Conservation (phyloP, 2,329 filamentous ascomycete species). For the Talaromyces atroroseus region DNA sequence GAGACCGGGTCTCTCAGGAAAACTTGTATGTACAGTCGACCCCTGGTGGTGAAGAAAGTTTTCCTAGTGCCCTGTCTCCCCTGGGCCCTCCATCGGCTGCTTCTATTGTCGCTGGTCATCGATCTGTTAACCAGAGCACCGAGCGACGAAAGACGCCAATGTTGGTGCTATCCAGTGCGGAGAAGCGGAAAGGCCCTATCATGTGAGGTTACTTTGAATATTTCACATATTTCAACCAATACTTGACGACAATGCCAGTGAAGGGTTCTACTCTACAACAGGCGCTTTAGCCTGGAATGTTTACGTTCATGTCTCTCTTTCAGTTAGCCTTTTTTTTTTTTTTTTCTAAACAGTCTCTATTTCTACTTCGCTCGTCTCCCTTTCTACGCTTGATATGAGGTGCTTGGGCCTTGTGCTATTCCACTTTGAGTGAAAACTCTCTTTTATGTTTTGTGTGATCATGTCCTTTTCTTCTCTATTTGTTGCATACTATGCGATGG, state of each 20-base stretch:
- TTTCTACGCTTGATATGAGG: neutral
- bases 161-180: conserved; percentile 79
- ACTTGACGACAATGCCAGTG: neutral
- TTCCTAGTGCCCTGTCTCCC: conserved; percentile 36
- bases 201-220: conserved; percentile 25
- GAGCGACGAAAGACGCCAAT: conserved; percentile 76
- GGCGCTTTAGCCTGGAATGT: conserved; percentile 2
- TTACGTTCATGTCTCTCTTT: conserved; percentile 12
- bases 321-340: neutral
- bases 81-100: conserved; percentile 32
- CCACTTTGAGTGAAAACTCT: neutral
- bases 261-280: conserved; percentile 5
- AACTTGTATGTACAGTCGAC: conserved; percentile 46
- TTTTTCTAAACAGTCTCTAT: too few species aligned
- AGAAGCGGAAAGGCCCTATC: conserved; percentile 77
- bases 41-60: conserved; percentile 59
- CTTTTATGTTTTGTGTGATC: conserved; percentile 1
- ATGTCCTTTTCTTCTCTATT: conserved; percentile 6
- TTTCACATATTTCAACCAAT: neutral
- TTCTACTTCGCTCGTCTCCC: too few species aligned
- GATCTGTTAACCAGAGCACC: conserved; percentile 48
- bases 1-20: conserved; percentile 51
- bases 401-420: neutral
- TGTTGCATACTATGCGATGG: conserved; percentile 5
- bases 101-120: conserved; percentile 47